phyloP scores from a whole-genome alignment of 2,329 filamentous ascomycete species.

The Calonectria pauciramosa region DNA sequence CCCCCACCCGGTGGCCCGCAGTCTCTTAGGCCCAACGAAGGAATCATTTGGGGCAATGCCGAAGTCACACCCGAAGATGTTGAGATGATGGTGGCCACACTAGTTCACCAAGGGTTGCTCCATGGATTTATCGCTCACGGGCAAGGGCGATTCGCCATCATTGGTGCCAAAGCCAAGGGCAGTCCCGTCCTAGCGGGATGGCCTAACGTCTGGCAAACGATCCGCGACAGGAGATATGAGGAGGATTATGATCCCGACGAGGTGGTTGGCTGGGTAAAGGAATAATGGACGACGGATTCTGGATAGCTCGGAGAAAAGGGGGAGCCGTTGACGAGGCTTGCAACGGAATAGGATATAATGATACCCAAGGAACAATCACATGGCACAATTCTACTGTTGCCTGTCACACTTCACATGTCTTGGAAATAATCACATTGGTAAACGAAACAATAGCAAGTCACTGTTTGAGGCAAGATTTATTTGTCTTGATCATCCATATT shows the following conservation, averaged over 20 bases:
- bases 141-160: slow-evolving; percentile 83
- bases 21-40: slow-evolving; percentile 69
- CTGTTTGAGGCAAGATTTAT: slow-evolving; percentile 25
- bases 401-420: slow-evolving; percentile 7
- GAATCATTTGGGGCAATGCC: slow-evolving; percentile 74
- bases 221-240: slow-evolving; percentile 71
- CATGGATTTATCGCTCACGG: slow-evolving; percentile 87
- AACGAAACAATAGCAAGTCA: not conserved
- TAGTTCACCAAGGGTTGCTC: slow-evolving; percentile 85
- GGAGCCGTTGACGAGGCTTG: not conserved
- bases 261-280: slow-evolving; percentile 83
- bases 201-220: slow-evolving; percentile 79
- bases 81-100: slow-evolving; percentile 82
- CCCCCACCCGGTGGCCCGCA: slow-evolving; percentile 62
- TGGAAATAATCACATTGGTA: slow-evolving; percentile 11
- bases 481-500: slow-evolving; percentile 40
- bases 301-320: not conserved
- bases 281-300: slow-evolving; percentile 25
- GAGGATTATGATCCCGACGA: slow-evolving; percentile 73
- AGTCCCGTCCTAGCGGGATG: slow-evolving; percentile 79
- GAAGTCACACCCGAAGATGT: slow-evolving; percentile 73
- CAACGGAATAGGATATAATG: slow-evolving; percentile 26
- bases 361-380: slow-evolving; percentile 33
- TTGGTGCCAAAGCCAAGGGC: slow-evolving; percentile 78
- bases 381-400: not conserved